Conservation (phyloP, 495 filamentous ascomycete species). For the Evernia prunastri region DNA sequence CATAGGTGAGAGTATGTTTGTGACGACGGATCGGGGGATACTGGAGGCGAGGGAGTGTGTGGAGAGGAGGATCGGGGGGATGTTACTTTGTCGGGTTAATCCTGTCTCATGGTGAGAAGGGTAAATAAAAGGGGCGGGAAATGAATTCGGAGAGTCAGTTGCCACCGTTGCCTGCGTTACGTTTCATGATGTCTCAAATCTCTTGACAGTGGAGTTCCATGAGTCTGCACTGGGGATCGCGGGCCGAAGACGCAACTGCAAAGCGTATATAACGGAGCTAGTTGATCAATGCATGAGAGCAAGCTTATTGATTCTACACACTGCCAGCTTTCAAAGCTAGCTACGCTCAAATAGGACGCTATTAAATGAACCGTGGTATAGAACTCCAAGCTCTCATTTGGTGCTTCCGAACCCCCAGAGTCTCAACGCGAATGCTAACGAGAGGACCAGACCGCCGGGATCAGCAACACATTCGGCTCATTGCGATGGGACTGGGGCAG, state of each 20-base stretch:
- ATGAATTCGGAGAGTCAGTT: slow-evolving; percentile 3
- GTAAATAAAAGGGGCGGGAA: slow-evolving; percentile 19
- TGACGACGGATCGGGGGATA: slow-evolving; percentile 72
- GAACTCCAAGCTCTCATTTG: slow-evolving; percentile 11
- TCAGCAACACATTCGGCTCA: not conserved
- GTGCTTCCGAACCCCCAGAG: slow-evolving; percentile 1
- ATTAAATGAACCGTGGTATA: slow-evolving; percentile 14
- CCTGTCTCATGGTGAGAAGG: slow-evolving; percentile 19
- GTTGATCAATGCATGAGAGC: not conserved
- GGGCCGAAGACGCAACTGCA: not conserved
- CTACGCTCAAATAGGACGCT: slow-evolving; percentile 7
- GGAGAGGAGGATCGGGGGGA: slow-evolving; percentile 74
- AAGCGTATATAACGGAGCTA: slow-evolving; percentile 1
- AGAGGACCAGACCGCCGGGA: not conserved
- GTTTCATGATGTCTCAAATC: not conserved
- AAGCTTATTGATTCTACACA: slow-evolving; percentile 10
- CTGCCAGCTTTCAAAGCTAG: slow-evolving; percentile 16
- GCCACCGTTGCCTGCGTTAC: not conserved
- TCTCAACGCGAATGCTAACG: not conserved
- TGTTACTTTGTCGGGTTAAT: slow-evolving; percentile 70
- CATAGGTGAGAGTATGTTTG: slow-evolving; percentile 77
- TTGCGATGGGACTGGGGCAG: slow-evolving; percentile 1
- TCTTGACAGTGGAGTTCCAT: not conserved
- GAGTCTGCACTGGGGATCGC: not conserved
- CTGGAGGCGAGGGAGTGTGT: slow-evolving; percentile 83